Base-by-base conservation (phyloP, 2,329 filamentous ascomycete species). In the Incumbomyces delicatus region DNA sequence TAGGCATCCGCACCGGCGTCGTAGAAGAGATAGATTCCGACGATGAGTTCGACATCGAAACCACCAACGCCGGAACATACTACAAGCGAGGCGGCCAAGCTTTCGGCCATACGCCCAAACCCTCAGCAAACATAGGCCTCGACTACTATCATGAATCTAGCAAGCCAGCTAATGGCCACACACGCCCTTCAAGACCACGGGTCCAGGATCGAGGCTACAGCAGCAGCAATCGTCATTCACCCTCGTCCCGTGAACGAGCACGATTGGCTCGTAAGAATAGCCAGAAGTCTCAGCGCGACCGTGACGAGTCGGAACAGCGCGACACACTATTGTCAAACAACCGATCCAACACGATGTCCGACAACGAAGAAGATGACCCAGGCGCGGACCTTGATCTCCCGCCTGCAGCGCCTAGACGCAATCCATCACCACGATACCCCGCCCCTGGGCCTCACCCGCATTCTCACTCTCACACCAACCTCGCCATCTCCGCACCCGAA, bases 11-110 rank as follows among this genome's bases (percentile, higher is more conserved):
- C 47, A 98, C 90, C 0, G 92, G 92, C 1, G 90, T 98, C 0
- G 86, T 95, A 0, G 92, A 98, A 58, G 92, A 98, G 63, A 85
- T 94, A 37, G 92, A 98, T 62, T 95, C 87, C 37, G 92, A 98
- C 61, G 92, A 98, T 61, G 92, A 98, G 64, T 98, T 98, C 59
- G 92, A 98, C 62, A 98, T 95, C 51, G 92, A 95, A 63, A 74
- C 73, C 11, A 80, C 85, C 43, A 77, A 77, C 14, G 75, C 77
- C 18, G 83, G 83, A 10, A 80, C 84, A 6, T 94, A 89, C 58
- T 82, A 84, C 57, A 92, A 94, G 62, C 84, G 87, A 54, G 32
- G 33, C n/a, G 85, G 85, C 42, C 78, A 75, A 18, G 87, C 77
- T 12, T 79, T 94, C 46, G 89, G 88, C 17, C 87, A 87, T 60